Conservation (phyloP, 768 basidiomycete genomes). For the Amanita pallidorosea region DNA sequence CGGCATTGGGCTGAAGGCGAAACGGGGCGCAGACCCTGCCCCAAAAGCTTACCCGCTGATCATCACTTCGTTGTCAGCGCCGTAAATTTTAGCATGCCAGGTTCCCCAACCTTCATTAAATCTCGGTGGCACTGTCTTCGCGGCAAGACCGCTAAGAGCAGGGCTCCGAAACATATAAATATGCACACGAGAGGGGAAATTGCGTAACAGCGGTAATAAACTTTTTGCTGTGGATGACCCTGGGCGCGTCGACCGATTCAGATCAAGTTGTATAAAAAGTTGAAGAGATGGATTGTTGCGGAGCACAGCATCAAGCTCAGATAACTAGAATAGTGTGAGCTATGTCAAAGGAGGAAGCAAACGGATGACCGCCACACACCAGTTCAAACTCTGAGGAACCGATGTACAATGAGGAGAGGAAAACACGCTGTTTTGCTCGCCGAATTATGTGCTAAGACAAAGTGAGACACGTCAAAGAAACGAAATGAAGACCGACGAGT, state of each 20-base stretch:
- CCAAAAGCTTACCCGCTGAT: slow-evolving; percentile 66
- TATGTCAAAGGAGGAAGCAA: neutral
- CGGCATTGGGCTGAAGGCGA: neutral
- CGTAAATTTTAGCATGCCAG: slow-evolving; percentile 97
- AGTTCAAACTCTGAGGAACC: slow-evolving; percentile 71
- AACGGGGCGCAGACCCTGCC: neutral
- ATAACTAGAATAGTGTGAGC: slow-evolving; percentile 37
- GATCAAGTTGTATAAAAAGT: slow-evolving; percentile 68
- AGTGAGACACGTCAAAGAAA: neutral
- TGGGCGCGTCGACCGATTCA: slow-evolving; percentile 69
- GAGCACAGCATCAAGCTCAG: slow-evolving; percentile 52
- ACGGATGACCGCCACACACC: slow-evolving; percentile 36
- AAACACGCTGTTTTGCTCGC: slow-evolving; percentile 69
- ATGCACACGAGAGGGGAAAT: slow-evolving; percentile 63
- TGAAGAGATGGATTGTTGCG: slow-evolving; percentile 42
- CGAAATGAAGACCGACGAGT: slow-evolving; percentile 30
- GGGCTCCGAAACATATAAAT: slow-evolving; percentile 85
- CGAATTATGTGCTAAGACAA: slow-evolving; percentile 56
- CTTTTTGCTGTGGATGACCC: slow-evolving; percentile 58
- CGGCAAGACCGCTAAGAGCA: slow-evolving; percentile 62
- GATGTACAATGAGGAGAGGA: slow-evolving; percentile 86
- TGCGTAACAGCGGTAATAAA: slow-evolving; percentile 63
- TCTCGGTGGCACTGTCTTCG: slow-evolving; percentile 74
- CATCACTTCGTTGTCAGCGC: slow-evolving; percentile 85
- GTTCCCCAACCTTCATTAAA: slow-evolving; percentile 99